A percentile compares a stretch with the other conserved stretches of the same genome.
Conservation (phyloP, 2,329 filamentous ascomycete genomes). For the Ophiostoma sp. region DNA sequence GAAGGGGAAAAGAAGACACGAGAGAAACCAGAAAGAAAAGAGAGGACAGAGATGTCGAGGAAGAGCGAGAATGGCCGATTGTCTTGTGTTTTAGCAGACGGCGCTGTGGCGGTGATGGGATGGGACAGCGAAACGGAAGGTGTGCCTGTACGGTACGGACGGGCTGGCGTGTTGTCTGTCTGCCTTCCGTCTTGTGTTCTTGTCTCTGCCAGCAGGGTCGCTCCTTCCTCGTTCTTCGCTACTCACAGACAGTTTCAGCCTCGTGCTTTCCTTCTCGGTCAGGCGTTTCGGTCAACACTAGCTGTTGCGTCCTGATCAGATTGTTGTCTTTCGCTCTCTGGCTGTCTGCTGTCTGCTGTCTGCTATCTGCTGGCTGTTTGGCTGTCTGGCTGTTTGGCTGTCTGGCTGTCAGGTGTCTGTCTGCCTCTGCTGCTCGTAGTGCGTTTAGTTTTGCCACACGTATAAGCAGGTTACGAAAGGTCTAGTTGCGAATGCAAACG, state of each 20-base stretch:
- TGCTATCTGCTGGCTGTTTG: too few species aligned
- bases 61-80: slow-evolving; percentile 10
- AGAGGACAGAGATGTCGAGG: slow-evolving; percentile 9
- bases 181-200: background rate
- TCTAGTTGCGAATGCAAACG: too few species aligned
- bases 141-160: background rate
- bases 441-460: background rate
- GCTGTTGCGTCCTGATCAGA: background rate
- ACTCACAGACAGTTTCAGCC: background rate
- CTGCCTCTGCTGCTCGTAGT: background rate
- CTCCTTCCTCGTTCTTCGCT: too few species aligned
- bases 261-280: background rate
- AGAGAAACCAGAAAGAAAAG: slow-evolving; percentile 7
- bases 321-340: background rate
- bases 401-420: too few species aligned
- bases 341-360: too few species aligned
- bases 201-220: too few species aligned
- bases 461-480: too few species aligned
- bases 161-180: background rate
- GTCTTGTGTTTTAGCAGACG: background rate
- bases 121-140: background rate
- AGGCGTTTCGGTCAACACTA: background rate
- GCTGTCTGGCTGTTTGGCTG: background rate
- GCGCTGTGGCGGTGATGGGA: slow-evolving; percentile 17
- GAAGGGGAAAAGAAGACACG: background rate